Evolutionary conservation across 2,329 filamentous ascomycete species (phyloP).

Genomic region (Apiospora malaysiana): DNA sequence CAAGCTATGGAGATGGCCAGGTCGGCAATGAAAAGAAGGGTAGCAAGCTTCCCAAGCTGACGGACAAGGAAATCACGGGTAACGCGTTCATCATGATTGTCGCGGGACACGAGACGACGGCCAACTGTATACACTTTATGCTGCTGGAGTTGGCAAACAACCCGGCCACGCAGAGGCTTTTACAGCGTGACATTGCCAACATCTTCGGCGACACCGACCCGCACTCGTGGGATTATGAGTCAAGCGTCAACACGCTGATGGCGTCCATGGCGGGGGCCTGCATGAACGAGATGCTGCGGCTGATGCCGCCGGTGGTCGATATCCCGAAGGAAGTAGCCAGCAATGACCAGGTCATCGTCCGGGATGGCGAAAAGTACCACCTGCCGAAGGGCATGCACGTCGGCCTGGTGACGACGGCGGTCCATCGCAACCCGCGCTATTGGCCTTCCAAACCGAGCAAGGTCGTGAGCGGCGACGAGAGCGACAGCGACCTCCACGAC

Average conservation of each 20-base stretch:
- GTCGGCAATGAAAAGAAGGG: constrained; percentile 28
- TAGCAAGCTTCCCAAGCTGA: constrained; percentile 47
- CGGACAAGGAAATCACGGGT: constrained; percentile 70
- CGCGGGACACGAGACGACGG: constrained; percentile 82
- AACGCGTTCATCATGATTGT: constrained; percentile 74
- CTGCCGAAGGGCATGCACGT: constrained; percentile 61
- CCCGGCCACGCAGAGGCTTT: constrained; percentile 64
- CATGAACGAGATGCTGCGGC: constrained; percentile 77
- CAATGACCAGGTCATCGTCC: constrained; percentile 60
- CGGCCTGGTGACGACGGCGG: constrained; percentile 59
- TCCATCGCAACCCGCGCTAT: constrained; percentile 73
- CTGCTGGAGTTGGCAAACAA: constrained; percentile 72
- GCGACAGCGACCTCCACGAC: constrained; percentile 72
- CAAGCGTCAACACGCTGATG: constrained; percentile 68
- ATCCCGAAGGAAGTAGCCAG: constrained; percentile 70
- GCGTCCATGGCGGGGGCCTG: constrained; percentile 74
- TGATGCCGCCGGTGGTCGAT: constrained; percentile 72
- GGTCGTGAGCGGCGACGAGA: constrained; percentile 43
- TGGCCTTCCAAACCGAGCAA: constrained; percentile 66
- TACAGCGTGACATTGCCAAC: constrained; percentile 73
- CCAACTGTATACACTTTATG: constrained; percentile 75
- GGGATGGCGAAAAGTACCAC: constrained; percentile 54
- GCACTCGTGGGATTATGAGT: constrained; percentile 73
- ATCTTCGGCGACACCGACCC: constrained; percentile 66
- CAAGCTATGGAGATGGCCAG: constrained; percentile 42